These are phyloP conservation scores for Candida smagusa DNA, from an alignment of 1,139 yeast genomes.

Conservation along the genomic window DNA sequence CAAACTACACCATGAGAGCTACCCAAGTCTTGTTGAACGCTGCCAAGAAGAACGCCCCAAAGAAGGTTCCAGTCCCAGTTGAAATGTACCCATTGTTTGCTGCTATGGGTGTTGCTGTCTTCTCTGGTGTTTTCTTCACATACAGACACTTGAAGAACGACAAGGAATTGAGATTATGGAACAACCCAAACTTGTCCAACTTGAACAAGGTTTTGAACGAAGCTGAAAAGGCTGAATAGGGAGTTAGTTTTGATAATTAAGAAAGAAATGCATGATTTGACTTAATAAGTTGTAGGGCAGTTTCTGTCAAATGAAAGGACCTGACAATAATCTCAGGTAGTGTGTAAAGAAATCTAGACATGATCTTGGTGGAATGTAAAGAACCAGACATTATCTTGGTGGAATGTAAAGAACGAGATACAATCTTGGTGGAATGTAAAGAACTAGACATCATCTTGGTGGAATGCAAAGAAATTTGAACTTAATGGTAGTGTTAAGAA, in stretches of 20 bases:
- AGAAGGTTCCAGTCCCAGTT: slow-evolving; percentile 51
- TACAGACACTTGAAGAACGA: slow-evolving; percentile 71
- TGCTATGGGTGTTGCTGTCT: slow-evolving; percentile 60
- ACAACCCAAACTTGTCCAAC: slow-evolving; percentile 57
- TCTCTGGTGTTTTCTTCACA: slow-evolving; percentile 66
- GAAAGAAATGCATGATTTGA: slow-evolving; percentile 1
- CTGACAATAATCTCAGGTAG: no score
- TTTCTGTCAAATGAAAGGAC: no score
- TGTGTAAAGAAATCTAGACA: no score
- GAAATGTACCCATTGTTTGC: slow-evolving; percentile 74
- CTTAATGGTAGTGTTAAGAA: no score
- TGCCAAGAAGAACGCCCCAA: slow-evolving; percentile 34
- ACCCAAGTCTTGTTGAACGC: slow-evolving; percentile 51
- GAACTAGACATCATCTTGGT: no score
- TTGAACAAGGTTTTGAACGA: slow-evolving; percentile 57
- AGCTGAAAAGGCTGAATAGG: slow-evolving; percentile 22
- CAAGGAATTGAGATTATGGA: slow-evolving; percentile 65
- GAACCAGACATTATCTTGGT: no score
- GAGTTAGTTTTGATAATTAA: neutral
- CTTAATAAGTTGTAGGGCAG: no score
- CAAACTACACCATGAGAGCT: slow-evolving; percentile 47
- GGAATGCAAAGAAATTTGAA: no score
- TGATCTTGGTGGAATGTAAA: no score
- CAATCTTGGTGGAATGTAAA: no score
- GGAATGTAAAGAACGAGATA: no score